Percentiles rank a stretch among this genome's conserved stretches.
These are phyloP conservation scores for Epithemia pelagica DNA, from an alignment of 108 stramenopile genomes.

Conservation along the genomic window DNA sequence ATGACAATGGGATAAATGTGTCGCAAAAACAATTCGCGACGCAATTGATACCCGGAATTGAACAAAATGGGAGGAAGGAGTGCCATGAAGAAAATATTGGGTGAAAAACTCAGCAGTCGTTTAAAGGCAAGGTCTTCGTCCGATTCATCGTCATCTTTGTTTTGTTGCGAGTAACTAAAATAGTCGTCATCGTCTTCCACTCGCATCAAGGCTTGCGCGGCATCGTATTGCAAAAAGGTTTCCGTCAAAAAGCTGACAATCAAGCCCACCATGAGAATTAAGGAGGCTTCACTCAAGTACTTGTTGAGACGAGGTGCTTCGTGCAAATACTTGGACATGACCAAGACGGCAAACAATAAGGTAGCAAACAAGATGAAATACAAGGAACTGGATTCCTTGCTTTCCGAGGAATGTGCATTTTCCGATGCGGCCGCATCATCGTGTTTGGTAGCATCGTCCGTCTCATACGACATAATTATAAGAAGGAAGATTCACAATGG, in stretches of 20 bases:
- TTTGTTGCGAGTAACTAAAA: slow-evolving; percentile 6
- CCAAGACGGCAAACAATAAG: slow-evolving; percentile 34
- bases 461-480: too few species aligned
- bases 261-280: slow-evolving; percentile 57
- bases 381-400: slow-evolving; percentile 8
- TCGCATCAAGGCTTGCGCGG: not conserved
- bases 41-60: slow-evolving; percentile 67
- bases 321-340: slow-evolving; percentile 28
- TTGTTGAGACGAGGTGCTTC: slow-evolving; percentile 22
- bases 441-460: too few species aligned
- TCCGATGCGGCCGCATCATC: too few species aligned
- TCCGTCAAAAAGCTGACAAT: slow-evolving; percentile 29
- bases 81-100: slow-evolving; percentile 61
- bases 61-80: slow-evolving; percentile 85
- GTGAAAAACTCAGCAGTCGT: slow-evolving; percentile 41
- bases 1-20: slow-evolving; percentile 50
- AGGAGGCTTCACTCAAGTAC: slow-evolving; percentile 55
- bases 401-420: too few species aligned
- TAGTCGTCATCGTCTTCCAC: not conserved
- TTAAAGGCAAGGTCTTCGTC: slow-evolving; percentile 7
- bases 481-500: too few species aligned
- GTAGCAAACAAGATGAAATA: slow-evolving; percentile 41
- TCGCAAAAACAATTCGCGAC: slow-evolving; percentile 49
- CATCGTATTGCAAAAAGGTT: slow-evolving; percentile 4
- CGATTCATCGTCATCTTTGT: slow-evolving; percentile 1